Evolutionary conservation across 805 yeast genomes (phyloP).

Genomic region (Ogataea populi-albae): DNA sequence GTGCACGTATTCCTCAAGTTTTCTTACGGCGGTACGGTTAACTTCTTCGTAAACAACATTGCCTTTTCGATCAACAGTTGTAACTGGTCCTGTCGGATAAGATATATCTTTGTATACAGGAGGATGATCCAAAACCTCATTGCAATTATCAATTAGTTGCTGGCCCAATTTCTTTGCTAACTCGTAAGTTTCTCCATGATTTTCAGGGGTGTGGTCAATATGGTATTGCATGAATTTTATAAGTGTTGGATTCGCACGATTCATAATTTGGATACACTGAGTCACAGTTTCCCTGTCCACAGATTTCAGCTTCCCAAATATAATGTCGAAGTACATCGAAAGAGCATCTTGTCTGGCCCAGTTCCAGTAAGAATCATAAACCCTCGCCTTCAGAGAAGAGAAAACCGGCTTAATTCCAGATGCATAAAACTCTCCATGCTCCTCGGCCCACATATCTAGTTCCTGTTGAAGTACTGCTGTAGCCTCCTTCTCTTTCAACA

Average conservation of each 20-base stretch:
- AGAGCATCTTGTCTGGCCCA: slow-evolving; percentile 99
- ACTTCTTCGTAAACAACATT: slow-evolving; percentile 80
- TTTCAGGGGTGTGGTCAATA: slow-evolving; percentile 78
- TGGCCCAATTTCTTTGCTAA: slow-evolving; percentile 88
- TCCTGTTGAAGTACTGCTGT: slow-evolving; percentile 80
- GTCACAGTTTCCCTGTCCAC: slow-evolving; percentile 95
- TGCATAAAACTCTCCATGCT: slow-evolving; percentile 91
- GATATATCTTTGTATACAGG: slow-evolving; percentile 96
- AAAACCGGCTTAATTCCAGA: slow-evolving; percentile 88
- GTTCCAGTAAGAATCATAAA: slow-evolving; percentile 97
- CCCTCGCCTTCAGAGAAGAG: slow-evolving; percentile 90
- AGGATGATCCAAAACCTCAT: slow-evolving; percentile 69
- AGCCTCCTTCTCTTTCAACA: slow-evolving; percentile 81
- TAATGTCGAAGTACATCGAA: slow-evolving; percentile 90
- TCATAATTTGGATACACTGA: slow-evolving; percentile 96
- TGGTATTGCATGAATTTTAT: slow-evolving; percentile 96
- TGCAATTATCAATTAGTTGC: slow-evolving; percentile 93
- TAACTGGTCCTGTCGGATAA: slow-evolving; percentile 93
- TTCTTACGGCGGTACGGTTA: slow-evolving; percentile 86
- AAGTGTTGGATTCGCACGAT: slow-evolving; percentile 90
- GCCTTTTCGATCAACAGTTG: slow-evolving; percentile 85
- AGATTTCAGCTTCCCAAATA: slow-evolving; percentile 86
- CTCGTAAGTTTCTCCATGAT: slow-evolving; percentile 88
- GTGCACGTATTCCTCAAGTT: slow-evolving; percentile 90
- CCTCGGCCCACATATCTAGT: slow-evolving; percentile 86